Evolutionary conservation across 495 filamentous ascomycete species (phyloP).

Genomic region (Beverwykella pulmonaria): DNA sequence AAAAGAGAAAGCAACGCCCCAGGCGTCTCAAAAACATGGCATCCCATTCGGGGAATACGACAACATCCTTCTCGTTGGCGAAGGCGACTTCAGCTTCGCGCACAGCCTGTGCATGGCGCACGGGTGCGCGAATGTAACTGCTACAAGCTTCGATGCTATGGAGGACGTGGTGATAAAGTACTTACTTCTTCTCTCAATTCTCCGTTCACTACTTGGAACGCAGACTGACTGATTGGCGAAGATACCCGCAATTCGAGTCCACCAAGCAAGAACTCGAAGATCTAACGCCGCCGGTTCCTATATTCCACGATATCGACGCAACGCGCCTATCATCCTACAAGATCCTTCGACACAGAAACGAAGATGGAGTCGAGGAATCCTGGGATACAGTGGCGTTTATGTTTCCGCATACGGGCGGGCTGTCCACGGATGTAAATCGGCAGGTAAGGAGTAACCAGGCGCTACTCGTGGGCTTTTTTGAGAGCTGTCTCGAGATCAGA

Average conservation of each 20-base stretch:
- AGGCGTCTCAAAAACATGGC: conserved; percentile 21
- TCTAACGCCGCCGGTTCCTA: conserved; percentile 24
- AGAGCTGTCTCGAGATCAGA: conserved; percentile 13
- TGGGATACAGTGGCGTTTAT: conserved; percentile 89
- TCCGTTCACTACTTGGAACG: no score
- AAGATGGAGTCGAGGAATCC: conserved; percentile 29
- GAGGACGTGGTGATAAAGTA: conserved; percentile 29
- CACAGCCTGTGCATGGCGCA: conserved; percentile 72
- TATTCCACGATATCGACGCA: conserved; percentile 34
- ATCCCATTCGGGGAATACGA: conserved; percentile 71
- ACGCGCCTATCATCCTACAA: conserved; percentile 21
- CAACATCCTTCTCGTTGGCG: conserved; percentile 81
- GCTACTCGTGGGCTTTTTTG: conserved; percentile 33
- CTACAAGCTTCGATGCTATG: conserved; percentile 62
- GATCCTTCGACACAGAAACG: neutral
- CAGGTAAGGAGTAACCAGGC: conserved; percentile 89
- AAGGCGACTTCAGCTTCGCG: conserved; percentile 92
- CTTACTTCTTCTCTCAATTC: no score
- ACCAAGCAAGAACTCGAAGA: conserved; percentile 59
- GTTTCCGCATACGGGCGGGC: conserved; percentile 93
- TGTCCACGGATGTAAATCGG: conserved; percentile 87
- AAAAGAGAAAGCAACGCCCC: neutral
- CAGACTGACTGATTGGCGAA: no score
- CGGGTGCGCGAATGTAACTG: conserved; percentile 65
- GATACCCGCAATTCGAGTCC: conserved; percentile 67